phyloP scores from a whole-genome alignment of 208 protist species.

The Borovskyia barvae region DNA sequence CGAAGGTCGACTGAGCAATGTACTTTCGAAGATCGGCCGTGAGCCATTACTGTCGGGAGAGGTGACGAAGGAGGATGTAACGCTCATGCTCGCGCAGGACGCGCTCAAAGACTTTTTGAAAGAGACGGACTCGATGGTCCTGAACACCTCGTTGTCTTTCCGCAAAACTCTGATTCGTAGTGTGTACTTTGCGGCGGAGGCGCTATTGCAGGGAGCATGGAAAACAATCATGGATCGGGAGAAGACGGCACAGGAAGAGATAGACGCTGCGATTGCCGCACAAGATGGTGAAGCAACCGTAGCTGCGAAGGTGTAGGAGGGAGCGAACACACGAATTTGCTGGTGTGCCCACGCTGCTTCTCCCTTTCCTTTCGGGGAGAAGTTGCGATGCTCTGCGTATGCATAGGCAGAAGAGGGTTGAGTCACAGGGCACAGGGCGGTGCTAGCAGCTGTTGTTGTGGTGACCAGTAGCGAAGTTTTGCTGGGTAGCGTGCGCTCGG shows the following conservation, averaged over 20 bases:
- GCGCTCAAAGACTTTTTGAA: slow-evolving; percentile 91
- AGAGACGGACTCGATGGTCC: slow-evolving; percentile 66
- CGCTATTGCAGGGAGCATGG: slow-evolving; percentile 72
- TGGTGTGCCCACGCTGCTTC: slow-evolving; percentile 15
- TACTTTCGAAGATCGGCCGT: slow-evolving; percentile 79
- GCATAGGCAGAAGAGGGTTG: no score
- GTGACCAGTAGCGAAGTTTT: no score
- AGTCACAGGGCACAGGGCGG: no score
- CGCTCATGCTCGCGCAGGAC: slow-evolving; percentile 80
- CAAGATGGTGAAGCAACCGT: slow-evolving; percentile 1
- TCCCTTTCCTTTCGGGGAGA: neutral
- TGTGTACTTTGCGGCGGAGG: slow-evolving; percentile 68
- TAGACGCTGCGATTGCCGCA: slow-evolving; percentile 18
- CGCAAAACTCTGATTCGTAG: slow-evolving; percentile 76
- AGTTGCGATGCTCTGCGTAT: no score
- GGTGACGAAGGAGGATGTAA: slow-evolving; percentile 52
- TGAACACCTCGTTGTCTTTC: slow-evolving; percentile 80
- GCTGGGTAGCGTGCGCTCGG: no score
- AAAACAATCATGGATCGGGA: slow-evolving; percentile 38
- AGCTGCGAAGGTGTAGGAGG: neutral
- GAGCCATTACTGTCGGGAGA: slow-evolving; percentile 69
- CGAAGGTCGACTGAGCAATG: slow-evolving; percentile 79
- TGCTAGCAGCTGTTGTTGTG: no score
- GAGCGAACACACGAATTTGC: slow-evolving; percentile 2
- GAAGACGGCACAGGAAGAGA: slow-evolving; percentile 23